phyloP scores from a whole-genome alignment of 345 rosid species.

The Alliaria petiolata region DNA sequence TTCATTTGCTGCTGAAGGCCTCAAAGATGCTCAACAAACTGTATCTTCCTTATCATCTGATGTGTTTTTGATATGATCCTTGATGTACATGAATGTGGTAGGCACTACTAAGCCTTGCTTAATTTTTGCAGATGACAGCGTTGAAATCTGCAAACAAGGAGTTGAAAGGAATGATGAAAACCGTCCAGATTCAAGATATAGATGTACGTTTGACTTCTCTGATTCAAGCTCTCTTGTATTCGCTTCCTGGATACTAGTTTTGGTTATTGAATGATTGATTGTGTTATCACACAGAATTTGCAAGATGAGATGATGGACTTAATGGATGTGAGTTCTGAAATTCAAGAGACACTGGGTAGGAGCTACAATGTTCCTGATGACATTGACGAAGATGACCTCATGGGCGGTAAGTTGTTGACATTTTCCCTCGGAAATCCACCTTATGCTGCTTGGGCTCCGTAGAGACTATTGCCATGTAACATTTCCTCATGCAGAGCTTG shows the following conservation, averaged over 20 bases:
- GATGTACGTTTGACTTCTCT: conserved; percentile 50
- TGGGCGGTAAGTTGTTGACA: conserved; percentile 69
- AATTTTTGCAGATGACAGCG: conserved; percentile 66
- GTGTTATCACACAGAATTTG: conserved; percentile 50
- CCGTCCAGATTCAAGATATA: conserved; percentile 91
- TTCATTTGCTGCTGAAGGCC: conserved; percentile 96
- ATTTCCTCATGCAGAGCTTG: conserved; percentile 59
- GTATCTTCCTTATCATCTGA: conserved; percentile 33
- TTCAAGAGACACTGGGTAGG: conserved; percentile 95
- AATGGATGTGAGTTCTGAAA: conserved; percentile 94
- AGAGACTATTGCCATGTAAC: neutral
- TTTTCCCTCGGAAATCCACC: neutral
- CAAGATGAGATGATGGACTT: conserved; percentile 99
- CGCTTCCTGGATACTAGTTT: neutral
- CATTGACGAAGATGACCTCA: conserved; percentile 94
- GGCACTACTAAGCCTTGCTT: neutral
- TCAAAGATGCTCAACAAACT: conserved; percentile 98
- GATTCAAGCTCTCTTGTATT: neutral
- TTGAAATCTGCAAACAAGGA: conserved; percentile 97
- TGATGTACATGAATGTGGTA: neutral
- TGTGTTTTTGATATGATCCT: neutral
- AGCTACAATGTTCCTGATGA: conserved; percentile 95
- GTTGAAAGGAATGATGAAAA: conserved; percentile 99
- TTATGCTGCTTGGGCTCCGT: neutral
- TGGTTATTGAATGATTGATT: neutral